A percentile compares a stretch with the other conserved stretches of the same genome.
phyloP scores from a whole-genome alignment of 371 early-diverging fungal genomes.

The Lichtheimia ramosa region DNA sequence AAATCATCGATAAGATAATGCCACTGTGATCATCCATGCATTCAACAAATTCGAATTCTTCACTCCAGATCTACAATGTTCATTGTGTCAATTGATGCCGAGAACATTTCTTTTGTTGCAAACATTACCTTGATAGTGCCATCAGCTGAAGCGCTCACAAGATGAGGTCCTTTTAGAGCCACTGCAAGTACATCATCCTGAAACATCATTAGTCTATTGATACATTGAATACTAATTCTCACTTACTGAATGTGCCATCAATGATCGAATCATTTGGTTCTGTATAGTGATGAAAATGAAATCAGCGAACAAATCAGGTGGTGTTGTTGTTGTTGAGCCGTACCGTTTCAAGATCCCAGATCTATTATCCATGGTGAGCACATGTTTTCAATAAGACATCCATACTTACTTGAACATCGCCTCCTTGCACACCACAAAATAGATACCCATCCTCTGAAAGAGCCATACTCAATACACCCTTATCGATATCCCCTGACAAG shows the following conservation, averaged over 20 bases:
- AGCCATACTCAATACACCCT: constrained; percentile 63
- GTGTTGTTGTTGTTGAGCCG: neutral
- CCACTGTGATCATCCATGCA: constrained; percentile 63
- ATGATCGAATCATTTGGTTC: constrained; percentile 66
- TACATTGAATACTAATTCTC: too few relatives aligned
- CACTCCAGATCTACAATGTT: constrained; percentile 62
- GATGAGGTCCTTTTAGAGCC: constrained; percentile 38
- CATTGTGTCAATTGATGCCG: neutral
- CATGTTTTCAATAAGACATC: neutral
- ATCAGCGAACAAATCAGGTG: neutral
- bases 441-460: constrained; percentile 69
- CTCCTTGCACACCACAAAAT: constrained; percentile 82
- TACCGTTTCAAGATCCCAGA: constrained; percentile 83
- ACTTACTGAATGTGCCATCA: constrained; percentile 65
- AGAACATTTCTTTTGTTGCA: neutral
- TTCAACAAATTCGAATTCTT: constrained; percentile 65
- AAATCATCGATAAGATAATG: constrained; percentile 65
- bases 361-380: constrained; percentile 1
- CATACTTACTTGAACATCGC: constrained; percentile 60
- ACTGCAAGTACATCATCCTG: constrained; percentile 73
- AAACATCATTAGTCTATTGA: neutral
- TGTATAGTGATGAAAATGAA: constrained; percentile 11
- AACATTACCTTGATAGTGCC: constrained; percentile 66
- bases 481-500: constrained; percentile 56
- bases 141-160: constrained; percentile 78